phyloP scores from a whole-genome alignment of 371 early-diverging fungal species.

The Mortierella sp. region DNA sequence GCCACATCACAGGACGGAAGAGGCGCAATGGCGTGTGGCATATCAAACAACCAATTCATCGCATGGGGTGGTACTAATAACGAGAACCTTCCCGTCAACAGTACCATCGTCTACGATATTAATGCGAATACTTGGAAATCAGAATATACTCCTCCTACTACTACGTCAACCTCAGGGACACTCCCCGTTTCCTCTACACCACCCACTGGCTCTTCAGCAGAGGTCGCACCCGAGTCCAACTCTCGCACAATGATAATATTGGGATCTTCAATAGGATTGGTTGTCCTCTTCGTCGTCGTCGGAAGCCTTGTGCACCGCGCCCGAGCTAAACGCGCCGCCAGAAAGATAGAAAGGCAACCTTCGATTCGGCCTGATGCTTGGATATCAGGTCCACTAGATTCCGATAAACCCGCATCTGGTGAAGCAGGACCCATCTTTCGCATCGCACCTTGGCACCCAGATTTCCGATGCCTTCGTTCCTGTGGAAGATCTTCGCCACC shows the following conservation, averaged over 20 bases:
- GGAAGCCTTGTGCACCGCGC: not conserved
- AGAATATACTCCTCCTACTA: not conserved
- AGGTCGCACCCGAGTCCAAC: not conserved
- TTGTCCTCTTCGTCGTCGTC: not conserved
- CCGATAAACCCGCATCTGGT: not conserved
- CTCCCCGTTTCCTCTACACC: not conserved
- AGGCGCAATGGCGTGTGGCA: not conserved
- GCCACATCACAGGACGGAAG: not conserved
- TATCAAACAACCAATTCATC: conserved; percentile 3
- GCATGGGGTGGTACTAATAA: conserved; percentile 6
- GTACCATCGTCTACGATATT: conserved; percentile 5
- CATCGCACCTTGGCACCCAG: too few species aligned
- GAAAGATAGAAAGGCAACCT: not conserved
- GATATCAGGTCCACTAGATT: not conserved
- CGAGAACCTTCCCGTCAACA: not conserved
- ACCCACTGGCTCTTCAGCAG: not conserved
- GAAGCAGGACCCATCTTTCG: not conserved
- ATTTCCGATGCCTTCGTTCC: too few species aligned
- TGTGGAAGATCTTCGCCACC: not conserved
- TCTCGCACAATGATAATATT: not conserved
- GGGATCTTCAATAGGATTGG: not conserved
- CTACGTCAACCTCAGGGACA: not conserved
- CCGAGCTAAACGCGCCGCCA: not conserved
- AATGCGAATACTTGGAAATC: not conserved
- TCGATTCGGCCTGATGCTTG: not conserved